These are phyloP conservation scores for Quercus berberidifolia DNA, from an alignment of 306 rosid species.

Conservation along the genomic window DNA sequence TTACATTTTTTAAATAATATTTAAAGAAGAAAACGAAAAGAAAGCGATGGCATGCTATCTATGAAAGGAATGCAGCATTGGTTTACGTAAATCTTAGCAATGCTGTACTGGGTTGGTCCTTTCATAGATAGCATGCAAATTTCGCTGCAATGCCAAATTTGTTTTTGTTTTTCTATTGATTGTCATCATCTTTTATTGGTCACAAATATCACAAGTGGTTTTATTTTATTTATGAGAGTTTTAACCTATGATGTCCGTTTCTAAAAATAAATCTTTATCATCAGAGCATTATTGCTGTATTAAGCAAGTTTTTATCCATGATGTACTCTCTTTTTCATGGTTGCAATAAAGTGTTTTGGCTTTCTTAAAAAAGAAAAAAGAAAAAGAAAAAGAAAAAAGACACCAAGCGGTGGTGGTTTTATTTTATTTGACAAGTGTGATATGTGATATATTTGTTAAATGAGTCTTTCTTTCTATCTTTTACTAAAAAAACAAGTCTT, in stretches of 20 bases:
- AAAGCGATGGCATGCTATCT: neutral
- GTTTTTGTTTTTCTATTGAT: neutral
- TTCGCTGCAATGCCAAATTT: neutral
- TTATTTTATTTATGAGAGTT: neutral
- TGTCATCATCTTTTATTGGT: neutral
- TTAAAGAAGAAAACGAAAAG: neutral
- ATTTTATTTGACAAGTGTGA: neutral
- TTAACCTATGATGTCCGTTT: rapidly evolving
- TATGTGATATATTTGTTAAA: neutral
- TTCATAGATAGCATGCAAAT: too few species aligned
- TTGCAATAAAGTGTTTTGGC: too few species aligned
- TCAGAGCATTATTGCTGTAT: too few species aligned
- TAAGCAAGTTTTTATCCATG: too few species aligned
- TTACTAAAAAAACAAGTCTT: neutral
- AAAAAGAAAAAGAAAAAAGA: rapidly evolving
- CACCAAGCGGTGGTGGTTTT: neutral
- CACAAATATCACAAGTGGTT: neutral
- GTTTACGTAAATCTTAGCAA: neutral
- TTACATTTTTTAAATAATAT: neutral
- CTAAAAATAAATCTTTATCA: too few species aligned
- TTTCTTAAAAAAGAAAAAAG: too few species aligned
- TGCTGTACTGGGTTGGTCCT: neutral
- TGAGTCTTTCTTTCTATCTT: too few species aligned
- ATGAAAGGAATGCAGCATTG: neutral
- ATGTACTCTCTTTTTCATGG: too few species aligned